Evolutionary conservation across 2,329 filamentous ascomycete genomes (phyloP).

Genomic region (Epichloe uncinata): DNA sequence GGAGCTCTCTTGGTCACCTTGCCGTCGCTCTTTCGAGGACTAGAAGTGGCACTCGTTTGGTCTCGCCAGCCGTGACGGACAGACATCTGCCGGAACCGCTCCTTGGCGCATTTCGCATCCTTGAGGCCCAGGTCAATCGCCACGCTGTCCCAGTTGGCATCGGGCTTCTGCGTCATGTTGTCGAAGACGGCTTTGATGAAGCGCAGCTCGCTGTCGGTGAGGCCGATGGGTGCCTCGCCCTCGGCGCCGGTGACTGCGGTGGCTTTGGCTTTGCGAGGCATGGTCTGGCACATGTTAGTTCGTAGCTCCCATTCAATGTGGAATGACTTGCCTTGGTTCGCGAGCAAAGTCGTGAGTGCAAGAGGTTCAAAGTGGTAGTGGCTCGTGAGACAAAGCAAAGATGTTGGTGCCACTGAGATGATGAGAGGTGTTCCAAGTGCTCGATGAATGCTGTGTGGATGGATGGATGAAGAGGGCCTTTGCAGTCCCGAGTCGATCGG

Average conservation of each 20-base stretch:
- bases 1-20: slow-evolving; percentile 21
- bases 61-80: slow-evolving; percentile 27
- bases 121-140: slow-evolving; percentile 24
- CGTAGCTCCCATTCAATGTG: no score
- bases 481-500: no score
- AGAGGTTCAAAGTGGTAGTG: no score
- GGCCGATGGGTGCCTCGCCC: slow-evolving; percentile 10
- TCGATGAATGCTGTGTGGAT: no score
- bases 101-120: slow-evolving; percentile 27
- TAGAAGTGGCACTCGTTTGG: slow-evolving; percentile 5
- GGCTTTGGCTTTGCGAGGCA: slow-evolving; percentile 5
- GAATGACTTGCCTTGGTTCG: no score
- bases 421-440: no score
- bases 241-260: slow-evolving; percentile 6
- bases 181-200: slow-evolving; percentile 29
- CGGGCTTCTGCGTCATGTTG: slow-evolving; percentile 26
- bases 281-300: not conserved
- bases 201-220: slow-evolving; percentile 23
- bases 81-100: slow-evolving; percentile 28
- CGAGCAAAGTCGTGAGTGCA: no score
- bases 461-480: no score
- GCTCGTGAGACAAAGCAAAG: no score
- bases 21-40: slow-evolving; percentile 18
- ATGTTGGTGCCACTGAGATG: no score
- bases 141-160: slow-evolving; percentile 28